Evolutionary conservation across 2,329 filamentous ascomycete genomes (phyloP).

Genomic region (Aspergillus melleus): DNA sequence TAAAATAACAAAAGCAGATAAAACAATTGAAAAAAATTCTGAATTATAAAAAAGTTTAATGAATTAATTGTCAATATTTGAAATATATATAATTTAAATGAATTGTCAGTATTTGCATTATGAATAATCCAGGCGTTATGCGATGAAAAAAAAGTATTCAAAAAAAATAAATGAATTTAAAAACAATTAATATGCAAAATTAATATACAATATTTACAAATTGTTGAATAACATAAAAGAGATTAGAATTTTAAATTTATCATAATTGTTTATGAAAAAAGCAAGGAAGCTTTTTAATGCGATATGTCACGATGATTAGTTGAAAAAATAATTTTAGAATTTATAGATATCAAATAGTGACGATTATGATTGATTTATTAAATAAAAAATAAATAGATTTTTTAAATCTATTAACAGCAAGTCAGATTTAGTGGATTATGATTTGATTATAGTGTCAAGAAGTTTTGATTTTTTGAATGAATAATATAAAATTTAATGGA

Average conservation of each 20-base stretch:
- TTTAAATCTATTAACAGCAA: no score
- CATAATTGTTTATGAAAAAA: no score
- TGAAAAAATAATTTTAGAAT: no score
- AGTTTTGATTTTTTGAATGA: background rate
- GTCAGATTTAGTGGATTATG: background rate
- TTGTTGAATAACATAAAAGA: background rate
- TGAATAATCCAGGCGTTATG: background rate
- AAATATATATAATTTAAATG: background rate
- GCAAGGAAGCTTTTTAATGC: no score
- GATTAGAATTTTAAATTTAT: background rate
- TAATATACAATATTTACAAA: background rate
- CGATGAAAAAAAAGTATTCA: background rate
- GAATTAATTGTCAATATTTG: background rate
- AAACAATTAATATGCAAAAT: background rate
- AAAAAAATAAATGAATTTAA: background rate
- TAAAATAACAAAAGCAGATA: background rate
- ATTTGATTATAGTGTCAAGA: background rate
- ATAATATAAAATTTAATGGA: background rate
- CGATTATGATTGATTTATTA: no score
- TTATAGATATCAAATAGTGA: no score
- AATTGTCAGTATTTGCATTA: background rate
- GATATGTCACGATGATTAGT: no score
- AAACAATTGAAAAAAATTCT: background rate
- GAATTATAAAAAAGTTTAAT: background rate
- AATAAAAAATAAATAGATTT: no score